These are phyloP conservation scores for Amanita fuliginea DNA, from an alignment of 768 basidiomycete genomes.

Conservation along the genomic window DNA sequence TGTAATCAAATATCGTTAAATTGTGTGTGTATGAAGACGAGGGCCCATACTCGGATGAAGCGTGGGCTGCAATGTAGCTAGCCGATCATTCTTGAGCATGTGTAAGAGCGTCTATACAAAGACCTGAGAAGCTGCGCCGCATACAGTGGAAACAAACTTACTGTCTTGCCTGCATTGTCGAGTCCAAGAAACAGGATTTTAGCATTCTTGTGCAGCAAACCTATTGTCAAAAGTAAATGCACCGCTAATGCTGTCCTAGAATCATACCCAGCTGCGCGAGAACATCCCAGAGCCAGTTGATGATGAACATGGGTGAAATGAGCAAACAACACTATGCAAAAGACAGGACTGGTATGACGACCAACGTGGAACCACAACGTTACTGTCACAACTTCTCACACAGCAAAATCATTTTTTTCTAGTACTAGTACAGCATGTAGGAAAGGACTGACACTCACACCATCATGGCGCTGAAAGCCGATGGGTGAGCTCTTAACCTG, in stretches of 20 bases:
- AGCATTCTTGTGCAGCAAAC: slow-evolving; percentile 93
- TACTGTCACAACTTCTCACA: neutral
- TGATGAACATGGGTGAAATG: slow-evolving; percentile 50
- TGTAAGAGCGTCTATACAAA: slow-evolving; percentile 78
- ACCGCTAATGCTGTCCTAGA: neutral
- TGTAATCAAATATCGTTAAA: slow-evolving; percentile 19
- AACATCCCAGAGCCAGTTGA: slow-evolving; percentile 97
- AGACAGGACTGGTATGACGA: slow-evolving; percentile 7
- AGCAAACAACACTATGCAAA: slow-evolving; percentile 7
- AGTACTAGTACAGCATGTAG: slow-evolving; percentile 28
- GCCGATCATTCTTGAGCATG: slow-evolving; percentile 98
- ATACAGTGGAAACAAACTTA: slow-evolving; percentile 23
- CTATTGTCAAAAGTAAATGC: slow-evolving; percentile 25
- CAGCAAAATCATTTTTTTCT: neutral
- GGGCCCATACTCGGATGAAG: slow-evolving; percentile 81
- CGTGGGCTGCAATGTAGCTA: slow-evolving; percentile 95
- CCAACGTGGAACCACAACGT: slow-evolving; percentile 13
- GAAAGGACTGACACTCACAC: slow-evolving; percentile 57
- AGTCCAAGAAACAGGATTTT: slow-evolving; percentile 99
- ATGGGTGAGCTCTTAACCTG: slow-evolving; percentile 50
- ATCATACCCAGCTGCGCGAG: slow-evolving; percentile 78
- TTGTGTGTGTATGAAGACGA: slow-evolving; percentile 5
- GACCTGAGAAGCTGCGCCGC: neutral
- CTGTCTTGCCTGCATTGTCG: slow-evolving; percentile 99
- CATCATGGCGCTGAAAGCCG: slow-evolving; percentile 25